phyloP scores from a whole-genome alignment of 805 yeast species.

The Ogataea trehaloabstinens region DNA sequence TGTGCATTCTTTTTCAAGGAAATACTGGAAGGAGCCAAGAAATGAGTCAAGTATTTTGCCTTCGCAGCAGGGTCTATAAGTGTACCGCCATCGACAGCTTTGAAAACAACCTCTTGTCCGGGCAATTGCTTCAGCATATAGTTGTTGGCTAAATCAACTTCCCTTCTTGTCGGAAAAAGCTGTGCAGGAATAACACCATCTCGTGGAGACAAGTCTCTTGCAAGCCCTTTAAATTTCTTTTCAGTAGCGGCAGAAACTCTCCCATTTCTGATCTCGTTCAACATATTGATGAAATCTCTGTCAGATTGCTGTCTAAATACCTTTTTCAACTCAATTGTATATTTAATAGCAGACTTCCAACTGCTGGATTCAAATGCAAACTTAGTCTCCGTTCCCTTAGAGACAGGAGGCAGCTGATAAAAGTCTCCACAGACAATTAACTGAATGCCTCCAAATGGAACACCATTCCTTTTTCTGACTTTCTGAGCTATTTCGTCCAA shows the following conservation, averaged over 20 bases:
- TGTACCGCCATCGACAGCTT: conserved; percentile 56
- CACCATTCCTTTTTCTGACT: conserved; percentile 36
- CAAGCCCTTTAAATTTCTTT: conserved; percentile 47
- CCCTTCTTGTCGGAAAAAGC: conserved; percentile 67
- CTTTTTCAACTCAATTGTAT: conserved; percentile 57
- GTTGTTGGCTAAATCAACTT: conserved; percentile 67
- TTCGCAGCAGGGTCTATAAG: conserved; percentile 39
- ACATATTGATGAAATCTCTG: conserved; percentile 64
- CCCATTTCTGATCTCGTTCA: conserved; percentile 73
- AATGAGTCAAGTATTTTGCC: conserved; percentile 48
- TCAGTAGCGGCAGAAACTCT: conserved; percentile 46
- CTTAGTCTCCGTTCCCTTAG: conserved; percentile 31
- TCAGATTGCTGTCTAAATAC: conserved; percentile 81
- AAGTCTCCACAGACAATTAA: conserved; percentile 77
- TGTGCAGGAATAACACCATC: conserved; percentile 73
- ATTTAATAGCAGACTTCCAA: conserved; percentile 59
- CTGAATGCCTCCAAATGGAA: conserved; percentile 82
- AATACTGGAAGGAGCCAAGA: conserved; percentile 59
- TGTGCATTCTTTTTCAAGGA: conserved; percentile 69
- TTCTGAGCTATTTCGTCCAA: conserved; percentile 57
- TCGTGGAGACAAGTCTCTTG: conserved; percentile 47
- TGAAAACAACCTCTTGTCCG: conserved; percentile 42
- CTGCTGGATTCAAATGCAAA: conserved; percentile 67
- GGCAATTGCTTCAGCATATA: conserved; percentile 45
- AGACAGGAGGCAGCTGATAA: conserved; percentile 77